Evolutionary conservation across 768 basidiomycete genomes (phyloP).

Genomic region (Rhodotorula kratochvilovae): DNA sequence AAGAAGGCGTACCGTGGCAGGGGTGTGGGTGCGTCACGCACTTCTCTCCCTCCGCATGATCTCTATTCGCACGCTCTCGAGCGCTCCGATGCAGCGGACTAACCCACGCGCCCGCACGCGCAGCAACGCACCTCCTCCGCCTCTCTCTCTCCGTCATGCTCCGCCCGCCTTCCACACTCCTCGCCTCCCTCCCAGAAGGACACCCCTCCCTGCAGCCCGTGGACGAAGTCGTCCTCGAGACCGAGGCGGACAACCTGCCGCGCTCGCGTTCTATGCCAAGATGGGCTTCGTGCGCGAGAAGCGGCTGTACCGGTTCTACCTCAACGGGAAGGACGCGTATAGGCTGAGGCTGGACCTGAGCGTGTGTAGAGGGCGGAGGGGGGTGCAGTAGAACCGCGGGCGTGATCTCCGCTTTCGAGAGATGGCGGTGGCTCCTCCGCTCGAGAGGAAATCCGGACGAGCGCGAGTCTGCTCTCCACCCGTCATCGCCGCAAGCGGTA

Average conservation of each 20-base stretch:
- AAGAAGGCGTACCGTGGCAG: constrained; percentile 75
- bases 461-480: too few species aligned
- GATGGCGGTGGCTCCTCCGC: too few species aligned
- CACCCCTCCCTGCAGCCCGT: constrained; percentile 11
- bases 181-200: background rate
- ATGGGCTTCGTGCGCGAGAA: constrained; percentile 96
- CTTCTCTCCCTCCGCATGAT: background rate
- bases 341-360: constrained; percentile 52
- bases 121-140: constrained; percentile 78
- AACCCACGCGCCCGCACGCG: background rate
- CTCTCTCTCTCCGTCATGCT: constrained; percentile 68
- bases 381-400: too few species aligned
- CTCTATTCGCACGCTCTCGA: background rate
- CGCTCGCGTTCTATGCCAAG: constrained; percentile 80
- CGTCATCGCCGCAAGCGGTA: too few species aligned
- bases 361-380: too few species aligned
- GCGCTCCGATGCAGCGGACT: background rate
- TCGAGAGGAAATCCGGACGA: too few species aligned
- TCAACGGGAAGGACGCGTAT: constrained; percentile 95
- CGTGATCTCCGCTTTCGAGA: too few species aligned
- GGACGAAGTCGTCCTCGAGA: constrained; percentile 84
- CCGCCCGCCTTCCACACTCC: constrained; percentile 50
- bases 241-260: constrained; percentile 88
- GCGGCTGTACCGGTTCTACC: constrained; percentile 86
- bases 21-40: constrained; percentile 88